Evolutionary conservation across 345 rosid species (phyloP).

Genomic region (Limnanthes douglasii): DNA sequence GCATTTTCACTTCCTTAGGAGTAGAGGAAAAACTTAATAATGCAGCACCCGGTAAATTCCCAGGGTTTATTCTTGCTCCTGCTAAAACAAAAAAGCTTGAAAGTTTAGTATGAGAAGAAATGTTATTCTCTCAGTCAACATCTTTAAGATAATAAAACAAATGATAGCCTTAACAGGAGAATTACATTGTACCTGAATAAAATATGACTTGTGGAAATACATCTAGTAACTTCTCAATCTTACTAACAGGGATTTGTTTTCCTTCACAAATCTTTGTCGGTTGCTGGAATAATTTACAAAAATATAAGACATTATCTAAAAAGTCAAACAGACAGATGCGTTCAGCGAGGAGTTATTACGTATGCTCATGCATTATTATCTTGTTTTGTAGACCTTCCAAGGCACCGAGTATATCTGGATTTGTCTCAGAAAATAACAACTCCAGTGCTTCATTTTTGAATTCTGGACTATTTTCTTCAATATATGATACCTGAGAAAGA

Average conservation of each 20-base stretch:
- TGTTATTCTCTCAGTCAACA: no score
- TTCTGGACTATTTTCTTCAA: conserved; percentile 37
- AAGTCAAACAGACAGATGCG: not conserved
- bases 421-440: conserved; percentile 46
- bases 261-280: conserved; percentile 59
- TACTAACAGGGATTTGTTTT: conserved; percentile 52
- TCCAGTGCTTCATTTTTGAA: conserved; percentile 32
- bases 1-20: conserved; percentile 33
- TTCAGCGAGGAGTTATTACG: conserved; percentile 28
- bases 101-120: conserved; percentile 7
- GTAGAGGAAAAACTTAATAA: conserved; percentile 49
- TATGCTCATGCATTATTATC: conserved; percentile 62
- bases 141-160: no score
- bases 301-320: conserved; percentile 4
- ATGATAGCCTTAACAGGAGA: no score
- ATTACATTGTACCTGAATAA: conserved; percentile 44
- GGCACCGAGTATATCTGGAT: conserved; percentile 38
- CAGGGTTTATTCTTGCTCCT: conserved; percentile 35
- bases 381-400: conserved; percentile 63
- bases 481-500: conserved; percentile 39
- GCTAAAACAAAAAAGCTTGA: conserved; percentile 17
- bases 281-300: conserved; percentile 30
- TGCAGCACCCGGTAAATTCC: conserved; percentile 75
- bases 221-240: conserved; percentile 86
- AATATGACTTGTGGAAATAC: conserved; percentile 73